Conservation (phyloP, 1,284 basidiomycete species). For the Sporisorium reilianum region DNA sequence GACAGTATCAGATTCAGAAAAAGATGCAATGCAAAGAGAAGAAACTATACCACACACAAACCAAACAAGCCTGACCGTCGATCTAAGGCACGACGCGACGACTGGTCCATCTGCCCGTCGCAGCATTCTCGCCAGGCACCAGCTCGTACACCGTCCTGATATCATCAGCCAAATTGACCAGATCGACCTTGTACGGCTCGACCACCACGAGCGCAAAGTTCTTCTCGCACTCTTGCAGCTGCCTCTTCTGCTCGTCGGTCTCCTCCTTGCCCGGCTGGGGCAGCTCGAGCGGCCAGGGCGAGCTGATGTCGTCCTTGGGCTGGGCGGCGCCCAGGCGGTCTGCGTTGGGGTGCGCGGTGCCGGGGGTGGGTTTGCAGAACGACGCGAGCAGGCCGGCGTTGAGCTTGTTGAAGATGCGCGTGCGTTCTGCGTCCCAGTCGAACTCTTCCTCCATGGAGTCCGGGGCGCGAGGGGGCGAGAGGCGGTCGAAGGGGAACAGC, state of each 20-base stretch:
- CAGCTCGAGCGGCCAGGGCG: slow-evolving; percentile 61
- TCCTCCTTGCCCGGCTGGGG: slow-evolving; percentile 63
- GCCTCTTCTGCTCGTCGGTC: slow-evolving; percentile 60
- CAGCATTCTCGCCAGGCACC: slow-evolving; percentile 30
- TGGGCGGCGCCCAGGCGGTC: slow-evolving; percentile 14
- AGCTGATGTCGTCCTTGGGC: slow-evolving; percentile 39
- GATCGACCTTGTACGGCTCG: slow-evolving; percentile 67
- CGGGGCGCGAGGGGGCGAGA: slow-evolving; percentile 40
- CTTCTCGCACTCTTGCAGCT: slow-evolving; percentile 57
- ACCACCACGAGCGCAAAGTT: slow-evolving; percentile 68
- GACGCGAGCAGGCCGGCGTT: slow-evolving; percentile 68
- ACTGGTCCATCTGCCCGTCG: slow-evolving; percentile 57
- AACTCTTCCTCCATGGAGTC: slow-evolving; percentile 51
- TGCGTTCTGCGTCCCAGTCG: slow-evolving; percentile 69
- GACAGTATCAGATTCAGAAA: too few relatives aligned
- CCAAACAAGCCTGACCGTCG: neutral
- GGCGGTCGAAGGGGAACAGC: slow-evolving; percentile 46
- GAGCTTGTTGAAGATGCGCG: slow-evolving; percentile 68
- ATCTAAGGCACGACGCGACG: slow-evolving; percentile 64
- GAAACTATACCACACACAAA: neutral
- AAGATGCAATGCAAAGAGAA: slow-evolving; percentile 1
- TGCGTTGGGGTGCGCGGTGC: slow-evolving; percentile 56
- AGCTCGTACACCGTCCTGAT: slow-evolving; percentile 61
- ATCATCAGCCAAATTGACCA: slow-evolving; percentile 64
- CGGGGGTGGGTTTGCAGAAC: slow-evolving; percentile 69